Percentiles rank a stretch among this genome's conserved stretches.
Conservation (phyloP, 768 basidiomycete species). For the Boletus insuetus region DNA sequence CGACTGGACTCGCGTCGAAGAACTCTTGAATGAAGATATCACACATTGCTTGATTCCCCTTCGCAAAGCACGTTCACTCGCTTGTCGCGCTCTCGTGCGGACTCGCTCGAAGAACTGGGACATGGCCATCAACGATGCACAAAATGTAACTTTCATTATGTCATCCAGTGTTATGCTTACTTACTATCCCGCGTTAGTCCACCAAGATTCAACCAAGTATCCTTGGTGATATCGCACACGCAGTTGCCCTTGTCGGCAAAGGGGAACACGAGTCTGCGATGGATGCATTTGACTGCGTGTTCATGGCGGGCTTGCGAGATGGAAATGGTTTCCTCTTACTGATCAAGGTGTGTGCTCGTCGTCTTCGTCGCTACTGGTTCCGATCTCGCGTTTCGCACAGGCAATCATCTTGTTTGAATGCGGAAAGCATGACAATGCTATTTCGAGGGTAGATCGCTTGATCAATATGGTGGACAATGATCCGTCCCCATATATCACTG, state of each 20-base stretch:
- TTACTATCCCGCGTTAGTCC: background rate
- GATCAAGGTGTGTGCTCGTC: background rate
- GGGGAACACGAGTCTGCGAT: background rate
- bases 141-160: background rate
- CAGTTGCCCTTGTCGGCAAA: background rate
- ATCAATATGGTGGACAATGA: too few relatives aligned
- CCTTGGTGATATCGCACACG: slow-evolving; percentile 8
- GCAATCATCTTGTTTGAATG: slow-evolving; percentile 1
- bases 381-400: background rate
- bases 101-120: background rate
- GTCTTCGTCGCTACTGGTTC: background rate
- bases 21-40: background rate
- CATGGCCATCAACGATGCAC: slow-evolving; percentile 6
- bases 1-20: background rate
- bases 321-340: slow-evolving; percentile 3
- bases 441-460: too few relatives aligned
- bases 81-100: background rate
- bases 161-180: background rate
- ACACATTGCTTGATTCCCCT: background rate
- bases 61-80: background rate
- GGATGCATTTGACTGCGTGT: slow-evolving; percentile 1
- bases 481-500: too few relatives aligned
- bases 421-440: background rate
- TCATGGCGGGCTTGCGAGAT: background rate
- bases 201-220: background rate